A percentile compares a stretch with the other conserved stretches of the same genome.
phyloP scores from a whole-genome alignment of 306 rosid species.

The Cajanus cajan region DNA sequence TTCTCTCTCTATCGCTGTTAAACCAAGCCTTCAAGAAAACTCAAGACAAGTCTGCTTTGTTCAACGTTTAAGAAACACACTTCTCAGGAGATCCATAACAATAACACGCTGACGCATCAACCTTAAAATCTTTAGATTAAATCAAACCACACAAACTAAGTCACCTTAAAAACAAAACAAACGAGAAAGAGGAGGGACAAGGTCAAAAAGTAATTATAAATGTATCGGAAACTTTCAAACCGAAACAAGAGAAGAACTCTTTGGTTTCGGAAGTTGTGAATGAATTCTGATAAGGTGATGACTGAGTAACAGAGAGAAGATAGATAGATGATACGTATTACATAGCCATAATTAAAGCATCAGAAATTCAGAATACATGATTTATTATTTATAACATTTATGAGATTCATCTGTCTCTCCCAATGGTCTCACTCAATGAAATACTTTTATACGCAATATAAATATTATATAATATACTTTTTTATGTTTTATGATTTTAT shows the following conservation, averaged over 20 bases:
- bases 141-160: constrained; percentile 35
- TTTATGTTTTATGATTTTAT: background rate
- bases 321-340: background rate
- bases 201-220: background rate
- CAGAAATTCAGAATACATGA: constrained; percentile 31
- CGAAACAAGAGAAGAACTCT: constrained; percentile 8
- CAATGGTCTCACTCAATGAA: constrained; percentile 9
- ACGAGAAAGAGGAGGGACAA: background rate
- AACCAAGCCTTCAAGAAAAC: constrained; percentile 61
- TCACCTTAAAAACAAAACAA: background rate
- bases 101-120: constrained; percentile 27
- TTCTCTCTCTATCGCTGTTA: background rate
- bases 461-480: background rate
- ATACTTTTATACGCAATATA: background rate
- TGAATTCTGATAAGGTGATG: background rate
- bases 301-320: background rate
- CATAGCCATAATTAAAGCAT: constrained; percentile 27
- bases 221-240: constrained; percentile 10
- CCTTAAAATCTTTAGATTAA: constrained; percentile 38
- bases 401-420: constrained; percentile 40
- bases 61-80: constrained; percentile 40
- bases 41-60: constrained; percentile 42
- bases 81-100: background rate
- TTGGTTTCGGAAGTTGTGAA: constrained; percentile 9
- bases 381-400: constrained; percentile 44